Conservation (phyloP, 495 filamentous ascomycete species). For the Hyaloscypha finlandica region DNA sequence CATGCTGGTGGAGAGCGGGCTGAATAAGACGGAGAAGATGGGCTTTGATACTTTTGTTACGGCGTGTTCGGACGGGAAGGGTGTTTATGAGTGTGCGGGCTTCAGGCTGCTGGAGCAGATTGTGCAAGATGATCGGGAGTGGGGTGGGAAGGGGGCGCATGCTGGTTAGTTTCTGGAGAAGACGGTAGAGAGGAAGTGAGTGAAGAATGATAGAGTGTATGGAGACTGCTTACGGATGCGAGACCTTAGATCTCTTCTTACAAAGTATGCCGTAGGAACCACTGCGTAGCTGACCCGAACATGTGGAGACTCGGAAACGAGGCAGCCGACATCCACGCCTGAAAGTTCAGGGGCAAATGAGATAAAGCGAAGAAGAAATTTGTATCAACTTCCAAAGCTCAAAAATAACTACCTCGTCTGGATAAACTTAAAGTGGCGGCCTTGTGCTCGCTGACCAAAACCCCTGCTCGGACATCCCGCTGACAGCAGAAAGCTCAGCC, state of each 20-base stretch:
- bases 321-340: too few relatives aligned
- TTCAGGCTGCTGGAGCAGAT: constrained; percentile 32
- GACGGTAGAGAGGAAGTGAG: background rate
- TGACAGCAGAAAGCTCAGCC: background rate
- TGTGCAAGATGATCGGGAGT: constrained; percentile 37
- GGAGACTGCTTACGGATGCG: too few relatives aligned
- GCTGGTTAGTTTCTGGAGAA: constrained; percentile 15
- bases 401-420: background rate
- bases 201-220: too few relatives aligned
- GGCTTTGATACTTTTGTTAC: constrained; percentile 35
- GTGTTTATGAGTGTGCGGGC: constrained; percentile 36
- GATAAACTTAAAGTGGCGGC: background rate
- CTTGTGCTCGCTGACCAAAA: background rate
- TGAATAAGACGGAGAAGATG: constrained; percentile 34
- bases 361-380: too few relatives aligned
- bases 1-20: constrained; percentile 34
- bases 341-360: too few relatives aligned
- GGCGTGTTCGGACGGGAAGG: constrained; percentile 31
- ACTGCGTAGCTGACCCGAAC: too few relatives aligned
- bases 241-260: too few relatives aligned
- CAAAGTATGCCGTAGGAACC: too few relatives aligned
- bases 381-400: too few relatives aligned
- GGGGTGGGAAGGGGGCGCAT: constrained; percentile 6
- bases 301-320: too few relatives aligned
- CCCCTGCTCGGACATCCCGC: background rate